Evolutionary conservation across 345 rosid species (phyloP).

Genomic region (Trapa incisa): DNA sequence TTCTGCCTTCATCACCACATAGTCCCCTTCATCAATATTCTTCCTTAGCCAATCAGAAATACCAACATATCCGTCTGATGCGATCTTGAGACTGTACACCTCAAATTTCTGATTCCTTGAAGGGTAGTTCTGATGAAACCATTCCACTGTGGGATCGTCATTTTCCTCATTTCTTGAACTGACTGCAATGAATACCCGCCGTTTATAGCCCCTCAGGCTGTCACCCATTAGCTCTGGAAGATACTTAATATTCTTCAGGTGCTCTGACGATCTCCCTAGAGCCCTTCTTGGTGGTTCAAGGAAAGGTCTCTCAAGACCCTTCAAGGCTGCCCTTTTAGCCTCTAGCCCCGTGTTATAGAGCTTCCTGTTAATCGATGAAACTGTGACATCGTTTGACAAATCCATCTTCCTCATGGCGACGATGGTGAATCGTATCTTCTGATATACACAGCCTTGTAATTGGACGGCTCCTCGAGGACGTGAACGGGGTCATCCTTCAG

Average conservation of each 20-base stretch:
- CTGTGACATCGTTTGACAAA: background rate
- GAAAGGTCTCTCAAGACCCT: conserved; percentile 26
- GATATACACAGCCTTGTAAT: conserved; percentile 27
- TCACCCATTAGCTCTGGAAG: conserved; percentile 30
- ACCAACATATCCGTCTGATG: conserved; percentile 2
- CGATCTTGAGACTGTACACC: conserved; percentile 12
- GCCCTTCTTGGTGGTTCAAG: conserved; percentile 29
- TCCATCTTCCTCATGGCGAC: conserved; percentile 28
- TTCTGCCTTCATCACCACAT: conserved; percentile 37
- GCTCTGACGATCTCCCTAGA: conserved; percentile 7
- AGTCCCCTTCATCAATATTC: conserved; percentile 26
- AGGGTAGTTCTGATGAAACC: conserved; percentile 30
- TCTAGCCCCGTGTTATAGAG: conserved; percentile 17
- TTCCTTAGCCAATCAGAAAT: conserved; percentile 25
- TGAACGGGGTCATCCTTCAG: conserved; percentile 11
- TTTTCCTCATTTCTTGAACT: conserved; percentile 16
- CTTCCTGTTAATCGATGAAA: conserved; percentile 11
- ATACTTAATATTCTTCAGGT: conserved; percentile 17
- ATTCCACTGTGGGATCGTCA: conserved; percentile 8
- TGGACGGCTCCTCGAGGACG: conserved; percentile 16
- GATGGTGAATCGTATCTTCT: conserved; percentile 19
- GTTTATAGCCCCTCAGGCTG: conserved; percentile 19
- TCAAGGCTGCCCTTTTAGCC: conserved; percentile 22
- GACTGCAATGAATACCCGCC: conserved; percentile 20
- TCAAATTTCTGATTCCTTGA: conserved; percentile 21